Evolutionary conservation across 805 yeast genomes (phyloP).

Genomic region (Saccharomycopsis fibuligera): DNA sequence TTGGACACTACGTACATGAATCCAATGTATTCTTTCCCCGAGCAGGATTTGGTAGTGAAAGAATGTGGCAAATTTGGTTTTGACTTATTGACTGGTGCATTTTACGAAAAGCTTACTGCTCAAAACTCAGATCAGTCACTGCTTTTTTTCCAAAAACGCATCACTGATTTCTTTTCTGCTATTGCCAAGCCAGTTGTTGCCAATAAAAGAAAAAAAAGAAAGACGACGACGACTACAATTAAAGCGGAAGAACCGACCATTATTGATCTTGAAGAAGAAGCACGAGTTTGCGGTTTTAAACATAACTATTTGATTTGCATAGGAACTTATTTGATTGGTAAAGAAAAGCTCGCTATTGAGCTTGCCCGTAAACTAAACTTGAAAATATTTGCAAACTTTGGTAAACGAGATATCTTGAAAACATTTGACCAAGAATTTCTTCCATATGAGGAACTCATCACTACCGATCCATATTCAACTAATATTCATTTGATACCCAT

Average conservation of each 20-base stretch:
- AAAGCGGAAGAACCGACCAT: background rate
- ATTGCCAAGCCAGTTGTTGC: background rate
- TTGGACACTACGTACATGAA: constrained; percentile 87
- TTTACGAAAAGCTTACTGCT: constrained; percentile 20
- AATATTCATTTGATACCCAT: constrained; percentile 72
- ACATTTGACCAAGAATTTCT: constrained; percentile 28
- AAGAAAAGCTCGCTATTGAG: constrained; percentile 73
- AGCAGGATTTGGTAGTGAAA: constrained; percentile 61
- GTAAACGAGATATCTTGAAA: constrained; percentile 41
- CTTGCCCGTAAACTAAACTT: constrained; percentile 47
- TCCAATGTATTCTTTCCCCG: constrained; percentile 70
- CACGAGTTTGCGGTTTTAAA: background rate
- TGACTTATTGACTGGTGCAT: constrained; percentile 23
- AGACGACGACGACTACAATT: background rate
- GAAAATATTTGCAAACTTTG: constrained; percentile 47
- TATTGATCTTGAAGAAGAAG: background rate
- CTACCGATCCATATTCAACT: constrained; percentile 39
- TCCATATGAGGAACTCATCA: constrained; percentile 24
- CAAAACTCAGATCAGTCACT: constrained; percentile 3
- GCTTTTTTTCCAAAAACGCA: constrained; percentile 25
- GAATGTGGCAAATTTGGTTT: constrained; percentile 49
- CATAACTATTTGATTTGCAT: constrained; percentile 51
- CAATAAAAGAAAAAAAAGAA: background rate
- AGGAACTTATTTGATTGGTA: constrained; percentile 91
- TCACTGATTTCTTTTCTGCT: constrained; percentile 31